Conservation (phyloP, 2,329 filamentous ascomycete species). For the Helminthosporium solani region DNA sequence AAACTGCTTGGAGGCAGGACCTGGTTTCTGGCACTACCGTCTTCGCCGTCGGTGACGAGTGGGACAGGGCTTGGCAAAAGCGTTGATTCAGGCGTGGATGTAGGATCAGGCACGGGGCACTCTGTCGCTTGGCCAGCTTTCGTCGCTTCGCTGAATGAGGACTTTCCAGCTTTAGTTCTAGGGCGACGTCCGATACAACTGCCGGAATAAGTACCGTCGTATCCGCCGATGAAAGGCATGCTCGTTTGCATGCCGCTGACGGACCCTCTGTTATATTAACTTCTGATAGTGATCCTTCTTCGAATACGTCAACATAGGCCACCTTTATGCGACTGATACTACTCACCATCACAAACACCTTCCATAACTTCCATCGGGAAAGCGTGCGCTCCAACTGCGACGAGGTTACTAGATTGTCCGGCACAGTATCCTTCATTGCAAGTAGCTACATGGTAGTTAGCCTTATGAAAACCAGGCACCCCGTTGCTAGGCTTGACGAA, state of each 20-base stretch:
- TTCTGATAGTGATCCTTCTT: slow-evolving; percentile 6
- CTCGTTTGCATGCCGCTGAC: slow-evolving; percentile 10
- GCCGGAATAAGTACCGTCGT: slow-evolving; percentile 7
- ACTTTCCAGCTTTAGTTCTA: slow-evolving; percentile 9
- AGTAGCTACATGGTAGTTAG: slow-evolving; percentile 7
- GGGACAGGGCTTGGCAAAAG: slow-evolving; percentile 7
- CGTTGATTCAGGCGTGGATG: slow-evolving; percentile 7
- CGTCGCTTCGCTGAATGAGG: slow-evolving; percentile 9
- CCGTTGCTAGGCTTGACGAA: slow-evolving; percentile 11
- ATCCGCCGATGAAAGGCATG: slow-evolving; percentile 9
- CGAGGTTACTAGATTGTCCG: slow-evolving; percentile 6
- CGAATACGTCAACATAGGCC: slow-evolving; percentile 7
- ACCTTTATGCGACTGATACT: slow-evolving; percentile 5
- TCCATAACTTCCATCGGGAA: slow-evolving; percentile 11
- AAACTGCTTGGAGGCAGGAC: neutral
- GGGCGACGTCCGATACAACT: slow-evolving; percentile 7
- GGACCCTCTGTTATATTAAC: slow-evolving; percentile 5
- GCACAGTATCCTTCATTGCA: slow-evolving; percentile 9
- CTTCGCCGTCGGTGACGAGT: slow-evolving; percentile 2
- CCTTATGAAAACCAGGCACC: slow-evolving; percentile 6
- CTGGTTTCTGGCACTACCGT: slow-evolving; percentile 5
- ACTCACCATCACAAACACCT: slow-evolving; percentile 13
- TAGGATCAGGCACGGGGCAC: slow-evolving; percentile 9
- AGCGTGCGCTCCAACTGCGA: slow-evolving; percentile 6
- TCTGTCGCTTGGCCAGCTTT: slow-evolving; percentile 11